Conservation (phyloP, 768 basidiomycete genomes). For the Hemileccinum rubropunctum region DNA sequence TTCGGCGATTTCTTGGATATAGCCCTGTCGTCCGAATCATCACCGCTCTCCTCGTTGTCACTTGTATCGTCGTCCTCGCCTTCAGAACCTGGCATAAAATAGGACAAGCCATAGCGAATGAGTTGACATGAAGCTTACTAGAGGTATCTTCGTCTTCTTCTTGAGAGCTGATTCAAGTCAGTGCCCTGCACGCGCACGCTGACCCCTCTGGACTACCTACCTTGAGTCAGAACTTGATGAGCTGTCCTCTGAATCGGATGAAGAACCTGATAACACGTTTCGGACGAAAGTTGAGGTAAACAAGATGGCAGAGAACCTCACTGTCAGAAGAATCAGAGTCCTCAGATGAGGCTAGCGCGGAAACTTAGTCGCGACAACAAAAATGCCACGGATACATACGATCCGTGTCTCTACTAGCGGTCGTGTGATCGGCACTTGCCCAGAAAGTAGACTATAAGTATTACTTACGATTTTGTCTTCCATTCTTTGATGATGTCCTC, state of each 20-base stretch:
- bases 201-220: slow-evolving; percentile 10
- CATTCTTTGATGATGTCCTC: slow-evolving; percentile 67
- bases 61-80: slow-evolving; percentile 8
- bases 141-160: slow-evolving; percentile 19
- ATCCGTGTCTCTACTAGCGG: slow-evolving; percentile 12
- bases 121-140: slow-evolving; percentile 13
- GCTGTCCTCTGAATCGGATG: slow-evolving; percentile 20
- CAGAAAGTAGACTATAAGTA: neutral
- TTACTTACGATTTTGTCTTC: slow-evolving; percentile 42
- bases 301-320: slow-evolving; percentile 4
- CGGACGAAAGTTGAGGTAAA: neutral
- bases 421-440: slow-evolving; percentile 6
- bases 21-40: slow-evolving; percentile 1
- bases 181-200: slow-evolving; percentile 2
- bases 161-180: slow-evolving; percentile 16
- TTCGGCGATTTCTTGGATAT: slow-evolving; percentile 1
- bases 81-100: slow-evolving; percentile 15
- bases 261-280: slow-evolving; percentile 11
- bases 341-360: slow-evolving; percentile 20
- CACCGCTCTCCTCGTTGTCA: slow-evolving; percentile 9
- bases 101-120: neutral
- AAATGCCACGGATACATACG: slow-evolving; percentile 21
- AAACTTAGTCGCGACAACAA: slow-evolving; percentile 7
- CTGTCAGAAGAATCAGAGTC: slow-evolving; percentile 27
- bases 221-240: slow-evolving; percentile 27